A percentile compares a stretch with the other conserved stretches of the same genome.
phyloP scores from a whole-genome alignment of 1,284 basidiomycete species.

The Phaffia rhodozyma region DNA sequence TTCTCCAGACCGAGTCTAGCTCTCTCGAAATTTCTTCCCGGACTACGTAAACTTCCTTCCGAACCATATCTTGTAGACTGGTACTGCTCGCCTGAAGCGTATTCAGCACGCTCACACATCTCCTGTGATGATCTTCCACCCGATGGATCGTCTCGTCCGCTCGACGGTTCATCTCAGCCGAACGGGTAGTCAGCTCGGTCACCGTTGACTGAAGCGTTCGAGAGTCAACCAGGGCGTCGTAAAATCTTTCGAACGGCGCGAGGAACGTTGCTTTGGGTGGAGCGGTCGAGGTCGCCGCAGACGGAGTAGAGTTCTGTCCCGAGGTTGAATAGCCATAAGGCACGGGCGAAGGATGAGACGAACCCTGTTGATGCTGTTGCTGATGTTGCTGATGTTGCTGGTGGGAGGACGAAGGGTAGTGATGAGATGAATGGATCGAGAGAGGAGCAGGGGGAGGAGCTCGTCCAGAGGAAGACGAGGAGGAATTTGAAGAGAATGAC shows the following conservation, averaged over 20 bases:
- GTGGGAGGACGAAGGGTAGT: neutral
- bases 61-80: slow-evolving; percentile 17
- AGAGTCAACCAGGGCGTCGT: slow-evolving; percentile 60
- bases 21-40: slow-evolving; percentile 8
- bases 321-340: neutral
- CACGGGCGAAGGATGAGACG: neutral
- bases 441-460: neutral
- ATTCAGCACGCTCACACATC: slow-evolving; percentile 4
- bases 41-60: slow-evolving; percentile 11
- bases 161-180: slow-evolving; percentile 2
- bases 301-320: neutral
- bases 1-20: slow-evolving; percentile 1
- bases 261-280: slow-evolving; percentile 53
- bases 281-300: neutral
- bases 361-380: neutral
- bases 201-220: slow-evolving; percentile 47
- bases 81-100: slow-evolving; percentile 15
- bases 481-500: neutral
- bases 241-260: slow-evolving; percentile 62
- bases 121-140: slow-evolving; percentile 6
- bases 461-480: neutral
- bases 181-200: neutral
- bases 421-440: neutral
- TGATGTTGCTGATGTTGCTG: neutral
- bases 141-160: neutral